Evolutionary conservation across 2,329 filamentous ascomycete species (phyloP), one percentile per base, ranked within the genome.

Genomic region (Fusarium sp.): DNA sequence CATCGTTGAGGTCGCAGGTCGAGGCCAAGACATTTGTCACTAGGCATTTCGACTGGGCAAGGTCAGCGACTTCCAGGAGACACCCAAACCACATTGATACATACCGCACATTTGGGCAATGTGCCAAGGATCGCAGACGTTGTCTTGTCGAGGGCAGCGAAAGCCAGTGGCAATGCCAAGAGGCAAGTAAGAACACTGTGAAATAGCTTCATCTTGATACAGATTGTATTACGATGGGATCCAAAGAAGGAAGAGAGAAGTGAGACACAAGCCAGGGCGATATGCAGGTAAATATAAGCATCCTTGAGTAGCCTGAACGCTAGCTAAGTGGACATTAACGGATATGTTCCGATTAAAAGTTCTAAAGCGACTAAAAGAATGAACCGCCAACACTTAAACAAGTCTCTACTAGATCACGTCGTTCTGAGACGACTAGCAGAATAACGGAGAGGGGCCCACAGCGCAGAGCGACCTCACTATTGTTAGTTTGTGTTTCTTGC

Each of bases 1-100:
- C n/a, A 38, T 51, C 22, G 6, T 63, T 32, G 4, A 63, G 34
- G 16, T 50, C 60, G 4, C 60, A 63, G 2, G 58, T 42, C 4
- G 60, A 63, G 4, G 25, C 14, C 15, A 51, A 40, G 44, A 45
- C 42, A 8, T 38, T 24, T 2, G 29, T 25, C 6, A 58, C 10
- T 4, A 63, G 58, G 20, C 60, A 63, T 12, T 59, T 38, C 16
- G 68, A 49, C 78, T 80, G 24, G 8, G 14, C 3, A 38, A 38
- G 8, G 63, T 65, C 15, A 68, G 61, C 18, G 18, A 38, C 18
- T 38, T 38, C 6, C 6, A 12, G 24, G 6, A 0, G 34, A 43
- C 6, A n/a, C 25, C 20, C n/a, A 25, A 24, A 20, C 1, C 15
- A 38, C 15, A 15, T 29, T 8, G 5, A 4, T 25, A 38, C 32